These are phyloP conservation scores for Ogataea henricii DNA, from an alignment of 805 yeast genomes.

Conservation along the genomic window DNA sequence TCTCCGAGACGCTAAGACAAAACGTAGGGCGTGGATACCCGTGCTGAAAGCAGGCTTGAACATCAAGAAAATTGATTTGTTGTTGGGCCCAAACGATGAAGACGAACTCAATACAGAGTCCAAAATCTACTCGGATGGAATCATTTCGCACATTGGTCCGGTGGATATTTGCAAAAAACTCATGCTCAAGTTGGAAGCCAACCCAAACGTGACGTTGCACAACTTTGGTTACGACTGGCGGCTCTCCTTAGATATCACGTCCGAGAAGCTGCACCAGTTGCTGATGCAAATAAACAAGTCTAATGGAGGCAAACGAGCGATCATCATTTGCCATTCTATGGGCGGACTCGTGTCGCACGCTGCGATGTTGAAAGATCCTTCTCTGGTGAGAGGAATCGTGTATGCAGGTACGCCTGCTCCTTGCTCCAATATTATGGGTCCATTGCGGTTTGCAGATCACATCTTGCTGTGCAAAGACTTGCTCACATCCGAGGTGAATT, in stretches of 20 bases:
- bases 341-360: slow-evolving; percentile 88
- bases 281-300: slow-evolving; percentile 46
- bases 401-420: slow-evolving; percentile 85
- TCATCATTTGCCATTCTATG: slow-evolving; percentile 90
- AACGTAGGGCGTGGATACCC: slow-evolving; percentile 82
- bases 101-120: slow-evolving; percentile 63
- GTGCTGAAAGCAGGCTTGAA: slow-evolving; percentile 77
- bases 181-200: slow-evolving; percentile 51
- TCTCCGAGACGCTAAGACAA: slow-evolving; percentile 63
- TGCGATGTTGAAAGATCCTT: slow-evolving; percentile 68
- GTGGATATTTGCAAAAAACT: slow-evolving; percentile 72
- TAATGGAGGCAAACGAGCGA: slow-evolving; percentile 55
- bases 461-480: slow-evolving; percentile 74
- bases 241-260: slow-evolving; percentile 58
- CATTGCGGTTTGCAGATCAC: slow-evolving; percentile 78
- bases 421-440: slow-evolving; percentile 86
- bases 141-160: slow-evolving; percentile 83
- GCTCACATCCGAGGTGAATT: slow-evolving; percentile 77
- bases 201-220: slow-evolving; percentile 61
- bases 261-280: slow-evolving; percentile 52
- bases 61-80: slow-evolving; percentile 64
- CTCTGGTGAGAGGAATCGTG: slow-evolving; percentile 68
- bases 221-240: slow-evolving; percentile 97
- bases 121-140: slow-evolving; percentile 68
- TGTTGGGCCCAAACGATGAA: slow-evolving; percentile 69